Base-by-base conservation (phyloP, 2,329 filamentous ascomycete genomes). In the Aspergillus tubingensis region DNA sequence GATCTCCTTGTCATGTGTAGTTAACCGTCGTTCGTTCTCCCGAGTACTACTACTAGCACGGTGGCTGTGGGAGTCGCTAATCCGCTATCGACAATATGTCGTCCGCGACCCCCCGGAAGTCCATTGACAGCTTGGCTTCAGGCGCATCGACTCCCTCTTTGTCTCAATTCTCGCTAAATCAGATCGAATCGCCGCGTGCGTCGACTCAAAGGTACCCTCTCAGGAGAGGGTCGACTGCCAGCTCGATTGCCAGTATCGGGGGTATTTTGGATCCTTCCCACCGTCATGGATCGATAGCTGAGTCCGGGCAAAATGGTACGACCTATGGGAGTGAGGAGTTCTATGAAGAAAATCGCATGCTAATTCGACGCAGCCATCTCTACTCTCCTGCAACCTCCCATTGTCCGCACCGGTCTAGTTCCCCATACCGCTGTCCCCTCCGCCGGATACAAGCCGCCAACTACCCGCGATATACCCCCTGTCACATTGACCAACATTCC, bases 401-500 rank as follows among this genome's bases (percentile, higher is more conserved):
- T 96, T 67, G 87, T 96, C 59, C 87, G 94, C 65, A 96, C 93
- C 2, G 93, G 94, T 59, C 84, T 96, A 53, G 83, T 92, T 57
- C 90, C 93, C 21, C 90, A 96, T 75, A 89, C 89, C 0, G 83
- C 88, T 2, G 87, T 74, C 30, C 65, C 89, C 2, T 86, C 91
- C 1, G 90, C 86, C 68, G 82, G 88, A 13, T 91, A 95, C 70
- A 94, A 89, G 68, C 88, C 91, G 13, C 94, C 94, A 0, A 96
- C 92, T 1, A 84, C 91, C 17, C 87, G 87, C 75, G 94, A 99
- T 73, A 99, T 99, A 39, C 94, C 94, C 1, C 94, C 94, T 0
- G 95, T 99, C 0, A 88, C 92, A 1, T 82, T 99, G 61, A 93
- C 92, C 7, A 96, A 96, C 68, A 91, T 98, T 49, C 85, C 88